phyloP scores from a whole-genome alignment of 352 stramenopile genomes.

The Hyaloperonospora brassicae region DNA sequence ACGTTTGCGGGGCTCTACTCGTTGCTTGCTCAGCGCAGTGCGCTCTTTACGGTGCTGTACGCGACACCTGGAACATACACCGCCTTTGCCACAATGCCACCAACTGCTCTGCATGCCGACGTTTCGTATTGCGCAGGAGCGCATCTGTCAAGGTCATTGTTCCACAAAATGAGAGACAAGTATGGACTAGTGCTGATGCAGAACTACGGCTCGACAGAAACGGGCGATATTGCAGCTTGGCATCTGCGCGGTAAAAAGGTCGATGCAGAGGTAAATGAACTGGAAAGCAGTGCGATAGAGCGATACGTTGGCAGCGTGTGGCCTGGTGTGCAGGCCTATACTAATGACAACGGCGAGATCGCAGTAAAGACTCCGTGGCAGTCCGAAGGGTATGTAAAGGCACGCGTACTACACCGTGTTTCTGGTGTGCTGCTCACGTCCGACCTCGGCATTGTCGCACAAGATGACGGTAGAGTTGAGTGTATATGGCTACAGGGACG shows the following conservation, averaged over 20 bases:
- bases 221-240: constrained; percentile 71
- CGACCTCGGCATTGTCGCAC: constrained; percentile 38
- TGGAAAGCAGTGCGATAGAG: constrained; percentile 29
- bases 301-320: constrained; percentile 65
- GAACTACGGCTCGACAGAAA: constrained; percentile 85
- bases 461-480: constrained; percentile 19
- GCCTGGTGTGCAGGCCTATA: constrained; percentile 50
- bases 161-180: constrained; percentile 38
- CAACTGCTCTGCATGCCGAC: constrained; percentile 48
- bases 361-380: constrained; percentile 78
- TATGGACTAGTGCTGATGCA: constrained; percentile 72
- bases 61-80: constrained; percentile 77
- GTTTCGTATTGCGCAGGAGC: constrained; percentile 69
- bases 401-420: constrained; percentile 39
- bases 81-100: constrained; percentile 42
- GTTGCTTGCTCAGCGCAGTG: constrained; percentile 33
- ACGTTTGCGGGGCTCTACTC: constrained; percentile 42
- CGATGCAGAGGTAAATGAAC: constrained; percentile 30
- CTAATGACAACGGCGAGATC: constrained; percentile 49
- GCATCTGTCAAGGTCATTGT: constrained; percentile 45
- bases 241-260: constrained; percentile 39
- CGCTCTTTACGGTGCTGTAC: constrained; percentile 56
- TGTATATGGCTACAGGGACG: constrained; percentile 65
- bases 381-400: constrained; percentile 59
- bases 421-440: constrained; percentile 42